These are phyloP conservation scores for Dioscorea dumetorum DNA, from an alignment of 106 monocot genomes.

Conservation along the genomic window DNA sequence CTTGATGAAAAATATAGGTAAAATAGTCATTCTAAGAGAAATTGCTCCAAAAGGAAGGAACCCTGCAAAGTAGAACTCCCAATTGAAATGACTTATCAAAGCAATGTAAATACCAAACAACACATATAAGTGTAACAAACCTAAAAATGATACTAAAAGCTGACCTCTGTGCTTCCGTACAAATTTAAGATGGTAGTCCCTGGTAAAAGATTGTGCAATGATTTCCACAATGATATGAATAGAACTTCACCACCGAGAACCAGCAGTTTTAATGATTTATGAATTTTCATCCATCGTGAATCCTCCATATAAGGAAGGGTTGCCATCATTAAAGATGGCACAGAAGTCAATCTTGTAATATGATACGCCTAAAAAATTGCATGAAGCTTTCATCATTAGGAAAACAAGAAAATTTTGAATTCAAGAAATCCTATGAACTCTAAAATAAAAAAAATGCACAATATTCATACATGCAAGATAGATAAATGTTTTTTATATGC, in stretches of 20 bases:
- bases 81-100: too few species aligned
- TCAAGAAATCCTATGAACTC: too few species aligned
- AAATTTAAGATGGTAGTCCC: slow-evolving; percentile 73
- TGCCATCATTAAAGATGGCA: slow-evolving; percentile 65
- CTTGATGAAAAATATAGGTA: too few species aligned
- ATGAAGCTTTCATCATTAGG: too few species aligned
- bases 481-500: too few species aligned
- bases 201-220: slow-evolving; percentile 49
- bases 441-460: too few species aligned
- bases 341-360: slow-evolving; percentile 66
- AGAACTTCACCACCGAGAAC: slow-evolving; percentile 83
- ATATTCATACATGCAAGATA: too few species aligned
- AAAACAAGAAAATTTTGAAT: too few species aligned
- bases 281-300: slow-evolving; percentile 13
- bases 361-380: slow-evolving; percentile 50
- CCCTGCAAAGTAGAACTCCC: neutral
- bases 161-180: slow-evolving; percentile 98
- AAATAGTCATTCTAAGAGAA: neutral
- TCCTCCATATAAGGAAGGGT: slow-evolving; percentile 34
- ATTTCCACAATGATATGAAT: slow-evolving; percentile 63
- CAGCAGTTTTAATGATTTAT: slow-evolving; percentile 57
- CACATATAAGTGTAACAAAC: neutral
- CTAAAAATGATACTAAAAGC: slow-evolving; percentile 21
- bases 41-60: neutral
- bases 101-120: too few species aligned